phyloP scores from a whole-genome alignment of 2,329 filamentous ascomycete species.

The Exserohilum rostratum region DNA sequence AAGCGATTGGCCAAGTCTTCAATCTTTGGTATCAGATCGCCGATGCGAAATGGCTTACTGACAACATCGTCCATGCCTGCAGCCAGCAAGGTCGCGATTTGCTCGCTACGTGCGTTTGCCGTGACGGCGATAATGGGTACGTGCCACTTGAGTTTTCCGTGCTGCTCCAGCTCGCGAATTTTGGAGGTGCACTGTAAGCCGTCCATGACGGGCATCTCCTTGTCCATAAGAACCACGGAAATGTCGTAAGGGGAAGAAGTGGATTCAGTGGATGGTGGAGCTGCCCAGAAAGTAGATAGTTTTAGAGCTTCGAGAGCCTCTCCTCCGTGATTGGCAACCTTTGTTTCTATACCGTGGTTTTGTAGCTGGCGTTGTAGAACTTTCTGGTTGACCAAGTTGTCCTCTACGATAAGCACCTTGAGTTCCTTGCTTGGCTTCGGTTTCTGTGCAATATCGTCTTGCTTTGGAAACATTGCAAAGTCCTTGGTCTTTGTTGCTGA shows the following conservation, averaged over 20 bases:
- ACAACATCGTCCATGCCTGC: slow-evolving; percentile 58
- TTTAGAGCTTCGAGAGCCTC: slow-evolving; percentile 55
- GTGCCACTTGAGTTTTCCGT: slow-evolving; percentile 42
- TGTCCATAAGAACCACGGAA: slow-evolving; percentile 47
- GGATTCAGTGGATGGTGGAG: slow-evolving; percentile 32
- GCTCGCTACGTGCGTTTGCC: slow-evolving; percentile 49
- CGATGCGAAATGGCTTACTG: slow-evolving; percentile 58
- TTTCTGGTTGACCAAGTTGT: slow-evolving; percentile 55
- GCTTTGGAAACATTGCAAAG: slow-evolving; percentile 35
- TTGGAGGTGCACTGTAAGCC: slow-evolving; percentile 46
- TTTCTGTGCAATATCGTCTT: slow-evolving; percentile 8
- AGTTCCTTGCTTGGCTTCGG: slow-evolving; percentile 26
- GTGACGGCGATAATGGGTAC: slow-evolving; percentile 52
- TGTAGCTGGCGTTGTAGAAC: slow-evolving; percentile 58
- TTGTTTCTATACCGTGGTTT: slow-evolving; percentile 54
- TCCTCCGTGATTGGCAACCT: slow-evolving; percentile 58
- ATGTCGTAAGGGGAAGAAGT: slow-evolving; percentile 22
- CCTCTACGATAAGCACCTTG: slow-evolving; percentile 52
- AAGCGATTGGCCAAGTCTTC: slow-evolving; percentile 51
- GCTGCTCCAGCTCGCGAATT: slow-evolving; percentile 47
- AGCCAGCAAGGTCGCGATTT: slow-evolving; percentile 47
- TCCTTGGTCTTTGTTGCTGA: slow-evolving; percentile 42
- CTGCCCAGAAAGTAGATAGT: slow-evolving; percentile 51
- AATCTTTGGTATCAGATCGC: slow-evolving; percentile 58
- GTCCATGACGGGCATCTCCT: slow-evolving; percentile 53